These are phyloP conservation scores for Didymella sp. DNA, from an alignment of 2,329 filamentous ascomycete species.

Conservation along the genomic window DNA sequence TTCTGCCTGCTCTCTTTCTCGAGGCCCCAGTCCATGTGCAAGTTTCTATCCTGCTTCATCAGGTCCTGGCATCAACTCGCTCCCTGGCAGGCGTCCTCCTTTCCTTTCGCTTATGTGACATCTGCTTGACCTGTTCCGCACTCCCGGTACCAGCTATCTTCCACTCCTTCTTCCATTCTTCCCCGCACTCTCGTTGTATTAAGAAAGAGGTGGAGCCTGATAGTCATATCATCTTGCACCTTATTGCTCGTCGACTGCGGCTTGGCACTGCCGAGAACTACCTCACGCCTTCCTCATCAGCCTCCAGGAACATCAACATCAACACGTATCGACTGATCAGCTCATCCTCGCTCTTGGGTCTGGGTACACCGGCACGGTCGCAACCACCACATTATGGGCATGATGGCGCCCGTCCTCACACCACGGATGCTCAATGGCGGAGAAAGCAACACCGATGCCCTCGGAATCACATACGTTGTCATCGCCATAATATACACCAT, in stretches of 20 bases:
- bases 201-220: slow-evolving; percentile 36
- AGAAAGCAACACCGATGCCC: slow-evolving; percentile 40
- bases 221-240: slow-evolving; percentile 22
- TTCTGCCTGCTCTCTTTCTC: slow-evolving; percentile 31
- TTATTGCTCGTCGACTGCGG: slow-evolving; percentile 16
- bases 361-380: neutral
- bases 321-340: neutral
- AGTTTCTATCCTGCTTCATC: slow-evolving; percentile 30
- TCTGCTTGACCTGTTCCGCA: slow-evolving; percentile 33
- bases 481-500: slow-evolving; percentile 45
- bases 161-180: slow-evolving; percentile 29
- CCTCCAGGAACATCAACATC: neutral
- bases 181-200: slow-evolving; percentile 35
- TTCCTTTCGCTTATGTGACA: slow-evolving; percentile 41
- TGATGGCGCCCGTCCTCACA: slow-evolving; percentile 40
- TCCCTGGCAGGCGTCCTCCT: slow-evolving; percentile 30
- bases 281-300: neutral
- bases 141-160: slow-evolving; percentile 31
- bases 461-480: slow-evolving; percentile 44
- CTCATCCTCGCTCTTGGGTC: neutral
- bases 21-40: slow-evolving; percentile 30
- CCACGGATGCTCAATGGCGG: slow-evolving; percentile 41
- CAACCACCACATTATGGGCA: slow-evolving; percentile 35
- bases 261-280: slow-evolving; percentile 4
- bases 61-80: slow-evolving; percentile 30